Percentiles rank a stretch among this genome's conserved stretches.
Conservation (phyloP, 177 flowering plant genomes). For the Vitis hybrid region DNA sequence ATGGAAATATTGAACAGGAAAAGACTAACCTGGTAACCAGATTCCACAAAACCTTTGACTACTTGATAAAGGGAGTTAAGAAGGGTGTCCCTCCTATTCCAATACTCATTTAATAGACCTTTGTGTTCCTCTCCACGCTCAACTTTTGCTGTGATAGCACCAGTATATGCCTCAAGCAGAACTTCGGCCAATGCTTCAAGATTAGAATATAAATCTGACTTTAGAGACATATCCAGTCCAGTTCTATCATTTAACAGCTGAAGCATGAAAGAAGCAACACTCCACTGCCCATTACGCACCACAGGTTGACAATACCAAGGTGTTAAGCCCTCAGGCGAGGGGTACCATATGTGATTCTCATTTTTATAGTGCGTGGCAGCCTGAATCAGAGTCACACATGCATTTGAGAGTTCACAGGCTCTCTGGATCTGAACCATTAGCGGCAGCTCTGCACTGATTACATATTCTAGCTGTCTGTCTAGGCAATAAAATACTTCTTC, state of each 20-base stretch:
- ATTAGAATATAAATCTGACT: constrained; percentile 50
- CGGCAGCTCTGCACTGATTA: constrained; percentile 52
- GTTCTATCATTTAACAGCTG: constrained; percentile 56
- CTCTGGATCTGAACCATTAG: constrained; percentile 51
- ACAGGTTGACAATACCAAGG: constrained; percentile 83
- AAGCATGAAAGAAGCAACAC: constrained; percentile 69
- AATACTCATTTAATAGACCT: constrained; percentile 62
- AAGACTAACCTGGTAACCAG: constrained; percentile 49
- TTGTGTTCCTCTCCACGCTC: constrained; percentile 79
- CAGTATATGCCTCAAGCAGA: constrained; percentile 71
- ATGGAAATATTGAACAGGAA: constrained; percentile 2
- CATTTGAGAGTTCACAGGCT: constrained; percentile 82
- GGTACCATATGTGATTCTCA: constrained; percentile 88
- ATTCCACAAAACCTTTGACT: constrained; percentile 50
- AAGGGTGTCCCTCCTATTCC: constrained; percentile 71
- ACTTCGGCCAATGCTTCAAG: constrained; percentile 65
- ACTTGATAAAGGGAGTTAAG: constrained; percentile 71
- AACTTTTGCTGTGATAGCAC: constrained; percentile 74
- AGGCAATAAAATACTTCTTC: constrained; percentile 77
- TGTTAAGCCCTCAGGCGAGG: constrained; percentile 73
- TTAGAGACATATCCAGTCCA: constrained; percentile 48
- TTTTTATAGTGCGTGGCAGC: constrained; percentile 61
- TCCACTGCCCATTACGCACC: constrained; percentile 86
- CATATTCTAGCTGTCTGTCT: constrained; percentile 52
- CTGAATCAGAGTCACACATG: constrained; percentile 58